Base-by-base conservation (phyloP, 2,329 filamentous ascomycete species). In the Trichoderma brevicompactum region DNA sequence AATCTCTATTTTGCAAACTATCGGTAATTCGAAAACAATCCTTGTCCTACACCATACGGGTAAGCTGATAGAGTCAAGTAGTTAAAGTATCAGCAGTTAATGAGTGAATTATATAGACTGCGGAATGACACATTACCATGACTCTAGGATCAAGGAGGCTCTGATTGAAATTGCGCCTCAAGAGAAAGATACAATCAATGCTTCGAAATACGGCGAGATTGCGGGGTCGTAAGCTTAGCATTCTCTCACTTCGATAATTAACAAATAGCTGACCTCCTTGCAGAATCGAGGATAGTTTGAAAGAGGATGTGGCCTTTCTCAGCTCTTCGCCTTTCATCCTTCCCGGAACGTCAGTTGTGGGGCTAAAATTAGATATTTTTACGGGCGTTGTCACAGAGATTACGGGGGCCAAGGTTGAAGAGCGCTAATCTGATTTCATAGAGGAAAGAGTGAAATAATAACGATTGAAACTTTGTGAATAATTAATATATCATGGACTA, bases 91-190 rank as follows among this genome's bases (percentile, higher is more conserved):
- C 13, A 6, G 2, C 4, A 7, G 7, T 5, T 32, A 8, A 13
- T 6, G 2, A 12, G 12, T 32, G 3, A 7, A 5, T 6, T 61
- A 7, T n/a, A 8, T 12, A 61, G 58, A 61, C 23, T 61, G 58
- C 8, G 58, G 58, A 44, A 61, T 61, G 58, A 61, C 58, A 7
- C 58, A 61, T 19, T 61, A 28, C 1, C 58, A 61, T 43, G 48
- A 61, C 28, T 15, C 58, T 2, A 43, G 28, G 7, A 23, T 61
- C 17, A 52, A 28, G n/a, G 48, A 61, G 28, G 58, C 58, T 19
- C 23, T 61, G 7, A 23, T 61, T 9, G n/a, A 61, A 2, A 43
- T 61, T 36, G 58, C 58, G 8, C 58, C 58, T 10, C 58, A 52
- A 12, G 58, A 61, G 23, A 52, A 43, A 3, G 48, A 61, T n/a